These are phyloP conservation scores for Dioszegia crocea DNA, from an alignment of 768 basidiomycete species.

Conservation along the genomic window DNA sequence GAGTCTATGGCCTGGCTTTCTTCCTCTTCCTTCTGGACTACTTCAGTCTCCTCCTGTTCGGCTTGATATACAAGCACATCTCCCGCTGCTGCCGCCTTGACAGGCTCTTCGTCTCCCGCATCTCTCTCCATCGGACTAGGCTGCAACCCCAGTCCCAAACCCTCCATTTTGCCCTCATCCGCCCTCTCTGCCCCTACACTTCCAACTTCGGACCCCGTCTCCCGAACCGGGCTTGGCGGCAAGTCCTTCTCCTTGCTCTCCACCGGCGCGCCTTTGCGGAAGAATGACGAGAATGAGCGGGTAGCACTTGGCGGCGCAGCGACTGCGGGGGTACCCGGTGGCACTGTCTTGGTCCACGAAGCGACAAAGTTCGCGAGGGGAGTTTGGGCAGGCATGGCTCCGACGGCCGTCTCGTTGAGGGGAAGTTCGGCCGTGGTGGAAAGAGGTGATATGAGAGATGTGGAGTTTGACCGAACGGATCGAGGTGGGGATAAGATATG, in stretches of 20 bases:
- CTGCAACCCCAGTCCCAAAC: slow-evolving; percentile 6
- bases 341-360: slow-evolving; percentile 39
- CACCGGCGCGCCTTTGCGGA: slow-evolving; percentile 14
- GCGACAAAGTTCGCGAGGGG: slow-evolving; percentile 41
- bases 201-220: not conserved
- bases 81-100: too few relatives aligned
- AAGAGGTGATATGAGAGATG: slow-evolving; percentile 14
- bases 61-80: too few relatives aligned
- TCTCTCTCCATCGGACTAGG: slow-evolving; percentile 13
- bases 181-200: slow-evolving; percentile 6
- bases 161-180: not conserved
- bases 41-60: too few relatives aligned
- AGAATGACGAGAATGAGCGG: slow-evolving; percentile 30
- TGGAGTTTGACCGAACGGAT: slow-evolving; percentile 5
- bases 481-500: slow-evolving; percentile 20
- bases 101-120: not conserved
- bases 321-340: slow-evolving; percentile 14
- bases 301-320: slow-evolving; percentile 7
- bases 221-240: not conserved
- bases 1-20: too few relatives aligned
- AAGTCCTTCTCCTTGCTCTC: slow-evolving; percentile 9
- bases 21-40: too few relatives aligned
- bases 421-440: slow-evolving; percentile 14
- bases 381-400: slow-evolving; percentile 15
- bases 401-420: slow-evolving; percentile 8